Evolutionary conservation across 148 eudicot species (phyloP), one percentile per base, ranked within the genome.

Genomic region (Rhododendron mucronatum): DNA sequence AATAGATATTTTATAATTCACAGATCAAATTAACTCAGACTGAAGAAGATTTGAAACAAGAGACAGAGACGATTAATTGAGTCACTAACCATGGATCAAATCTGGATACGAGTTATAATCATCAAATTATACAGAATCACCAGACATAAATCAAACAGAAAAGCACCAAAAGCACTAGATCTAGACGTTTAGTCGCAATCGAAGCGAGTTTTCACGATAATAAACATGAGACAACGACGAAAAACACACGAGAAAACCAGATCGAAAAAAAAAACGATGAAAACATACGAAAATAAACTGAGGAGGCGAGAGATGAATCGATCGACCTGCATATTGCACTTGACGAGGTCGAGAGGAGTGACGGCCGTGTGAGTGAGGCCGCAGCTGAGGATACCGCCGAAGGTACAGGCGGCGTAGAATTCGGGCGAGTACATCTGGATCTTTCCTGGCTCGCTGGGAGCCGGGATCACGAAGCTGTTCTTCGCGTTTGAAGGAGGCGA

Each of bases 291-390:
- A 11, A 28, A 50, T 47, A 48, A 39, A 74, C 23, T 18, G 55
- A 26, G n/a, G 15, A n/a, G 23, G 6, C 2, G 44, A 51, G 55
- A 81, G 65, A 14, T 15, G 67, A 9, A 33, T 4, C 8, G 41
- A 12, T 13, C 18, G 37, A 79, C 59, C 82, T 79, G 82, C 82
- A 79, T 79, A 13, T 79, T 79, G 23, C 82, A 79, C 28, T 79
- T 79, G 59, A 79, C 82, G 39, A 79, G 82, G 26, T 79, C 82
- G 15, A 79, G 82, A 26, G 82, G 57, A 5, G 61, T 79, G 82
- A 47, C 59, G 59, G 82, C 57, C 33, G 0, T 79, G 59, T 79
- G 82, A 79, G 82, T 79, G 59, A 79, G 33, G 82, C 59, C 57
- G 13, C 82, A 79, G 82, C 82, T 79, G 9, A 79, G 26, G 13